A percentile compares a stretch with the other conserved stretches of the same genome.
These are phyloP conservation scores for Pseudogymnoascus sp. DNA, from an alignment of 2,329 filamentous ascomycete species.

Conservation along the genomic window DNA sequence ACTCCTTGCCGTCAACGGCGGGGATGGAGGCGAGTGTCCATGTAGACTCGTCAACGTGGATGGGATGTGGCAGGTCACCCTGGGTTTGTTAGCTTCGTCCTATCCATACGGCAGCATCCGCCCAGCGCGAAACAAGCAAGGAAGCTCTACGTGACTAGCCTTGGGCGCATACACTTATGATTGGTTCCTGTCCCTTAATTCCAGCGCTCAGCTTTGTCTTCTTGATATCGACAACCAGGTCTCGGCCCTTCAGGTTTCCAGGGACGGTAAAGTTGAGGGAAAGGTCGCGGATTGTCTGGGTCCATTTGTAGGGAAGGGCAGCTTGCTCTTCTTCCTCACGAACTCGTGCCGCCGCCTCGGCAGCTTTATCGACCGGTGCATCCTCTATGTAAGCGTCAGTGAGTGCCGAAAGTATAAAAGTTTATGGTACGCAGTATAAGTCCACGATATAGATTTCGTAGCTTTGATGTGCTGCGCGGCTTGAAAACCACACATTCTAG, in stretches of 20 bases:
- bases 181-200: conserved; percentile 78
- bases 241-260: conserved; percentile 72
- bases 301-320: conserved; percentile 93
- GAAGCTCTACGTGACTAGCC: not conserved
- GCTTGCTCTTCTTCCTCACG: conserved; percentile 83
- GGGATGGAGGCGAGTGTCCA: conserved; percentile 77
- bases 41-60: conserved; percentile 79
- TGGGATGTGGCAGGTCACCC: conserved; percentile 76
- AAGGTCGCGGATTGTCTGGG: conserved; percentile 81
- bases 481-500: not conserved
- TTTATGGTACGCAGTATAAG: not conserved
- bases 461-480: not conserved
- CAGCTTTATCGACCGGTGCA: conserved; percentile 38
- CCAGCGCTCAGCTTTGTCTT: conserved; percentile 69
- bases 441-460: not conserved
- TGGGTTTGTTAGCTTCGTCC: conserved; percentile 31
- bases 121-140: not conserved
- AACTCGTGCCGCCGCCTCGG: conserved; percentile 51
- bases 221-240: conserved; percentile 75
- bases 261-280: conserved; percentile 73
- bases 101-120: not conserved
- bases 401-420: not conserved
- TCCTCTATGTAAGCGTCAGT: not conserved
- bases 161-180: conserved; percentile 59
- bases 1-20: conserved; percentile 52